These are phyloP conservation scores for Dimargaris xerosporica DNA, from an alignment of 192 early-diverging fungal species.

Conservation along the genomic window DNA sequence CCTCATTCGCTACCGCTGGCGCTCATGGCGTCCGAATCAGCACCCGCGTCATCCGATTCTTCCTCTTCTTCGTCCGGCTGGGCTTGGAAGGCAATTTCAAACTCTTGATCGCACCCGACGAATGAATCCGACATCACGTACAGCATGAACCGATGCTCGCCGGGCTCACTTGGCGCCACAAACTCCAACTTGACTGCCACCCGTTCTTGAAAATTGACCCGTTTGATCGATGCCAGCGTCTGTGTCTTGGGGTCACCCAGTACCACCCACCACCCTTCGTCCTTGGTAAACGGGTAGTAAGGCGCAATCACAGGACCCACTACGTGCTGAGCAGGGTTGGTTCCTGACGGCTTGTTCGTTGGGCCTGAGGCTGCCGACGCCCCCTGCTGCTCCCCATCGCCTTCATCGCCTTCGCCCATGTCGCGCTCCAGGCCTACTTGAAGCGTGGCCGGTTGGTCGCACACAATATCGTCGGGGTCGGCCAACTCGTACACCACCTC, in stretches of 20 bases:
- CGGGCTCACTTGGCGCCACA: constrained; percentile 49
- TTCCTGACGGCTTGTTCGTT: not conserved
- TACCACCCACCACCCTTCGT: constrained; percentile 97
- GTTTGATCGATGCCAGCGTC: constrained; percentile 74
- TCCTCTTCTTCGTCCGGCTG: constrained; percentile 35
- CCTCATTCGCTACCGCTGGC: too few species aligned
- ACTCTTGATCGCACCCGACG: constrained; percentile 91
- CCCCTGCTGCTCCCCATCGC: constrained; percentile 22
- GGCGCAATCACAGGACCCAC: constrained; percentile 81
- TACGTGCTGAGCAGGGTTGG: constrained; percentile 3
- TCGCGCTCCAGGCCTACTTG: constrained; percentile 70
- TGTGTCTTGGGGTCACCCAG: constrained; percentile 67
- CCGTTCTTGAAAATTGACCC: constrained; percentile 48
- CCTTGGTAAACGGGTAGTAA: constrained; percentile 76
- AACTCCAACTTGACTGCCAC: constrained; percentile 68
- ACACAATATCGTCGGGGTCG: constrained; percentile 39
- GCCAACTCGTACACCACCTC: constrained; percentile 62
- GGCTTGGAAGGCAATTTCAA: constrained; percentile 50
- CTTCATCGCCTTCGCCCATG: constrained; percentile 53
- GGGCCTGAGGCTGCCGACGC: too few species aligned
- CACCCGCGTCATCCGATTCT: too few species aligned
- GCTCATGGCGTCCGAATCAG: too few species aligned
- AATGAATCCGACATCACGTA: constrained; percentile 92
- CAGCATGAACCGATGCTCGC: constrained; percentile 48
- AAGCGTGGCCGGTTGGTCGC: constrained; percentile 49